Conservation (phyloP, 1,284 basidiomycete genomes). For the Laetiporus sulphureus region DNA sequence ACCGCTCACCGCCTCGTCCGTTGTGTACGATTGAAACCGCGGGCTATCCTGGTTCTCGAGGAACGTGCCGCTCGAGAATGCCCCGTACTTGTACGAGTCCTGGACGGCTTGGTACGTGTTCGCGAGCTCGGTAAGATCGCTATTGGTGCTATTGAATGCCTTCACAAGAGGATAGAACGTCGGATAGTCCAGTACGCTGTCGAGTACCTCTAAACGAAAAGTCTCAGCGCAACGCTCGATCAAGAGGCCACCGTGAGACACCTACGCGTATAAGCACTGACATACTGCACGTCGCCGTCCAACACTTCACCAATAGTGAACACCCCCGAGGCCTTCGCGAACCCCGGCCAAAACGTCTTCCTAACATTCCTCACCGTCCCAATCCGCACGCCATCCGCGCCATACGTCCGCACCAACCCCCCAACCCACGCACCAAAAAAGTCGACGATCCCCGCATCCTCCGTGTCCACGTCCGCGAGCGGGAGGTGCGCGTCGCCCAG, state of each 20-base stretch:
- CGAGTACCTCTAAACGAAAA: slow-evolving; percentile 51
- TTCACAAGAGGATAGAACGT: slow-evolving; percentile 58
- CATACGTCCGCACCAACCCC: slow-evolving; percentile 53
- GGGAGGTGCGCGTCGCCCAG: slow-evolving; percentile 62
- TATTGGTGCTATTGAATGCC: slow-evolving; percentile 55
- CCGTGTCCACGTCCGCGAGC: slow-evolving; percentile 72
- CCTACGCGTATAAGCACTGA: slow-evolving; percentile 19
- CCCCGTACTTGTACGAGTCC: slow-evolving; percentile 38
- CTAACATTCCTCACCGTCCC: slow-evolving; percentile 65
- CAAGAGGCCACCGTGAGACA: too few species aligned
- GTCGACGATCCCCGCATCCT: slow-evolving; percentile 48
- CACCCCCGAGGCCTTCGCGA: slow-evolving; percentile 65
- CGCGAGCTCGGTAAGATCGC: slow-evolving; percentile 55
- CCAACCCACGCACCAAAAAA: slow-evolving; percentile 57
- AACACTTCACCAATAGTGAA: slow-evolving; percentile 84
- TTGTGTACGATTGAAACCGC: slow-evolving; percentile 58
- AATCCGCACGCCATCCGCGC: slow-evolving; percentile 68
- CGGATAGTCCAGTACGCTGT: slow-evolving; percentile 68
- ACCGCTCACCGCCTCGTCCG: slow-evolving; percentile 50
- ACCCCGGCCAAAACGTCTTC: slow-evolving; percentile 60
- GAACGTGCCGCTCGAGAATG: slow-evolving; percentile 54
- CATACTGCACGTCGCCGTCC: slow-evolving; percentile 46
- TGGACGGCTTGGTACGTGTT: slow-evolving; percentile 47
- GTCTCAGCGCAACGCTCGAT: too few species aligned
- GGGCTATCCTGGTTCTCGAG: slow-evolving; percentile 80